Conservation (phyloP, 768 basidiomycete species). For the Mycena crocata region DNA sequence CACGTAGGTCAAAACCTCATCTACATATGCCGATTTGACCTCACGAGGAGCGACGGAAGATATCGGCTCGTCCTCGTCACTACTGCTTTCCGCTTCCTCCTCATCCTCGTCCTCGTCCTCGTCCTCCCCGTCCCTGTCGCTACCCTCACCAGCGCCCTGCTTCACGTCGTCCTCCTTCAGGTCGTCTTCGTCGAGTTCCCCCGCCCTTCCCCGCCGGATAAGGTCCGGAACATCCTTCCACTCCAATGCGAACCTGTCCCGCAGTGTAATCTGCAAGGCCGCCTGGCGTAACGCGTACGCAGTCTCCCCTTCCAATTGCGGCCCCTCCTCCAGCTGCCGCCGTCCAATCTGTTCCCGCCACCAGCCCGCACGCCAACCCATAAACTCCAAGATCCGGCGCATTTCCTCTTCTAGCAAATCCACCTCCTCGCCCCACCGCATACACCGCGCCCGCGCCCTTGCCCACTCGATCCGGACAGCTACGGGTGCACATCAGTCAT, state of each 20-base stretch:
- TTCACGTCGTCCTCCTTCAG: neutral
- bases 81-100: too few relatives aligned
- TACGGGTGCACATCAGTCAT: neutral
- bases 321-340: neutral
- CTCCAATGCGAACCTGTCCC: neutral
- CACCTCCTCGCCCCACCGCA: constrained; percentile 37
- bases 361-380: constrained; percentile 22
- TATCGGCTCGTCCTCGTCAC: too few relatives aligned
- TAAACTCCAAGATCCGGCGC: constrained; percentile 33
- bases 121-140: neutral
- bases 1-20: too few relatives aligned
- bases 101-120: neutral
- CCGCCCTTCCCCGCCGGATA: neutral
- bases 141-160: neutral
- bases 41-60: too few relatives aligned
- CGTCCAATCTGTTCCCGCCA: constrained; percentile 4
- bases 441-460: constrained; percentile 30
- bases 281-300: constrained; percentile 37
- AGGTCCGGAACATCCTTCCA: neutral
- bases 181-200: neutral
- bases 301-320: constrained; percentile 26
- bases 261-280: too few relatives aligned
- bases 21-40: too few relatives aligned
- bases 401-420: constrained; percentile 40
- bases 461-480: constrained; percentile 37